Evolutionary conservation across 2,329 filamentous ascomycete species (phyloP), one percentile per base, ranked within the genome.

Genomic region (Xylariaceae sp.): DNA sequence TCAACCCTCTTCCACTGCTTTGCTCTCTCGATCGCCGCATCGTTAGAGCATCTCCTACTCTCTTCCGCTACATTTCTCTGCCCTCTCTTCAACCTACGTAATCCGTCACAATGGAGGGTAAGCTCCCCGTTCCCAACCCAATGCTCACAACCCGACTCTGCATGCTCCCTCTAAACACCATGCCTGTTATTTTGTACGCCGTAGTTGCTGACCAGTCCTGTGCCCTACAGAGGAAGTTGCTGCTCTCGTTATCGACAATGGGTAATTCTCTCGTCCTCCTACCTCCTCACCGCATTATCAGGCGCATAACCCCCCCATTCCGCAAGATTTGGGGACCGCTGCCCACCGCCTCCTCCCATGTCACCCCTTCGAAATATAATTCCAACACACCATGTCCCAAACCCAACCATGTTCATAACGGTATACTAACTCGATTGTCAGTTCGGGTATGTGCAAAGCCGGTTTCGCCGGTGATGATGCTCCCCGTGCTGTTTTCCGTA

Each of bases 181-280:
- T 28, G 22, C 22, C 7, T 7, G 22, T 28, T 7, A 28, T 28
- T 48, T 50, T 45, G 48, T 42, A 11, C 42, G 36, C 31, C 57
- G 52, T 59, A 56, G 53, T 68, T 58, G 69, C 80, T 82, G 63
- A 81, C 71, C 33, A 62, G 56, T 63, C 64, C 72, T 59, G 66
- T 60, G 22, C 58, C 59, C 61, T 79, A 78, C 75, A 97, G 94
- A 99, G 86, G 94, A 99, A 90, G 94, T 99, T 80, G 94, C 94
- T 79, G 94, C 94, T 79, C 92, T 99, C 90, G 94, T 99, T 80
- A 97, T 99, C 82, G 94, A 99, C 92, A 99, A 99, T 97, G 94
- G 94, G 94, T 99, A 93, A 66, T 63, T 66, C 65, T 66, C 54
- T 54, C 55, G 47, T 38, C 34, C 34, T 38, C 13, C 34, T 47